These are phyloP conservation scores for Monosporascus sp. DNA, from an alignment of 2,329 filamentous ascomycete species.

Conservation along the genomic window DNA sequence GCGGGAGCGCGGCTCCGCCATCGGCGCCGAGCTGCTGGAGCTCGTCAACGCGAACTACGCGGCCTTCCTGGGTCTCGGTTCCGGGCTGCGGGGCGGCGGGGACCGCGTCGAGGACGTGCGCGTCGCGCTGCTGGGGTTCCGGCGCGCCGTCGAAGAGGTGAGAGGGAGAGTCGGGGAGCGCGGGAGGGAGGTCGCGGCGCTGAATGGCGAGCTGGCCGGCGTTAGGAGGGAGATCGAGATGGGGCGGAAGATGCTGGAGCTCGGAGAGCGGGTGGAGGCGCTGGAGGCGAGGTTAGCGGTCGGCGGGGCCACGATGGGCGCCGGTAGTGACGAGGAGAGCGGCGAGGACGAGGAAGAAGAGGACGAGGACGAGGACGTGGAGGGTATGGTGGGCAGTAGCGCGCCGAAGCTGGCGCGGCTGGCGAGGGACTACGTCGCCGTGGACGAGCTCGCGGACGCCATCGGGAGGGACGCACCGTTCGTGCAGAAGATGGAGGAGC, in stretches of 20 bases:
- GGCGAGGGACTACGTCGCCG: slow-evolving; percentile 39
- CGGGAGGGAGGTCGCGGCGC: slow-evolving; percentile 54
- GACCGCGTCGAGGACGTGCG: slow-evolving; percentile 87
- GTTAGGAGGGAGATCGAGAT: slow-evolving; percentile 59
- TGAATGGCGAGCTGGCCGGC: slow-evolving; percentile 62
- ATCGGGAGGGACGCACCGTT: slow-evolving; percentile 45
- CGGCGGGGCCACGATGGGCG: slow-evolving; percentile 23
- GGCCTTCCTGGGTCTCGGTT: slow-evolving; percentile 79
- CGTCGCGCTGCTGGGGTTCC: slow-evolving; percentile 80
- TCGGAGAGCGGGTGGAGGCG: slow-evolving; percentile 56
- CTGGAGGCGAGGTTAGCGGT: slow-evolving; percentile 61
- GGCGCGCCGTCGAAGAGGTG: slow-evolving; percentile 73
- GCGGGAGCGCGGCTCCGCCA: slow-evolving; percentile 69
- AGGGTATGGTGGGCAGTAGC: slow-evolving; percentile 38
- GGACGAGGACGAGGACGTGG: slow-evolving; percentile 25
- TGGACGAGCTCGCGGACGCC: slow-evolving; percentile 36
- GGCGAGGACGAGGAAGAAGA: slow-evolving; percentile 38
- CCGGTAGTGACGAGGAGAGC: slow-evolving; percentile 19
- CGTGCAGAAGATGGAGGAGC: slow-evolving; percentile 47
- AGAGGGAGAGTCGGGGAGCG: slow-evolving; percentile 59
- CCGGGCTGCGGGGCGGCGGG: slow-evolving; percentile 77
- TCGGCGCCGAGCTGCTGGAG: slow-evolving; percentile 84
- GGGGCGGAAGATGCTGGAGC: slow-evolving; percentile 59
- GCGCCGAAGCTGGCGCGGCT: slow-evolving; percentile 41
- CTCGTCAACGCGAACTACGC: slow-evolving; percentile 95